Percentiles rank a stretch among this genome's conserved stretches.
phyloP scores from a whole-genome alignment of 176 grass and related monocot species.

The Cymbopogon citratus region DNA sequence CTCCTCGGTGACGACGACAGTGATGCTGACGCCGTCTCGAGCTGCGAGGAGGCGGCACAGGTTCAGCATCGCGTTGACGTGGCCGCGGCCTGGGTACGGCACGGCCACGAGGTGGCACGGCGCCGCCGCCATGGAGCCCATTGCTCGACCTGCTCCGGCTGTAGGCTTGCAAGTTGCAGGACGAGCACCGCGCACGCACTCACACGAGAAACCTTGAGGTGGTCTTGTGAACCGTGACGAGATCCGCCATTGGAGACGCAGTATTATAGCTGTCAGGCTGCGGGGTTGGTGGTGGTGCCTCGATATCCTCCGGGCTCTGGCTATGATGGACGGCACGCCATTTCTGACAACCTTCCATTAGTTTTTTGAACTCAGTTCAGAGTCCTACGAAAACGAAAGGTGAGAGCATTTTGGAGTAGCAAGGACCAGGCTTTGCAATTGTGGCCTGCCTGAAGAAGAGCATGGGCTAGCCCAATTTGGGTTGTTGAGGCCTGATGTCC shows the following conservation, averaged over 20 bases:
- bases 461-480: no score
- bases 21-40: conserved; percentile 22
- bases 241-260: background rate
- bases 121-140: background rate
- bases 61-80: conserved; percentile 70
- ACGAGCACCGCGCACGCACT: background rate
- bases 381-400: no score
- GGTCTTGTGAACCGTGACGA: background rate
- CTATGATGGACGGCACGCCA: no score
- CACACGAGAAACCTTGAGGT: background rate
- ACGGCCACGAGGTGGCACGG: conserved; percentile 41
- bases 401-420: no score
- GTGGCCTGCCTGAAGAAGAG: no score
- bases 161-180: background rate
- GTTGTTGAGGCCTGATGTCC: no score
- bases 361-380: no score
- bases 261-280: background rate
- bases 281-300: no score
- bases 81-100: conserved; percentile 56
- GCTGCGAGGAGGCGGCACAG: conserved; percentile 51
- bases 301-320: no score
- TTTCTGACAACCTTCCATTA: no score
- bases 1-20: conserved; percentile 41
- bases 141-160: background rate
- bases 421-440: no score